These are phyloP conservation scores for Euclidium syriacum DNA, from an alignment of 345 rosid species.

Conservation along the genomic window DNA sequence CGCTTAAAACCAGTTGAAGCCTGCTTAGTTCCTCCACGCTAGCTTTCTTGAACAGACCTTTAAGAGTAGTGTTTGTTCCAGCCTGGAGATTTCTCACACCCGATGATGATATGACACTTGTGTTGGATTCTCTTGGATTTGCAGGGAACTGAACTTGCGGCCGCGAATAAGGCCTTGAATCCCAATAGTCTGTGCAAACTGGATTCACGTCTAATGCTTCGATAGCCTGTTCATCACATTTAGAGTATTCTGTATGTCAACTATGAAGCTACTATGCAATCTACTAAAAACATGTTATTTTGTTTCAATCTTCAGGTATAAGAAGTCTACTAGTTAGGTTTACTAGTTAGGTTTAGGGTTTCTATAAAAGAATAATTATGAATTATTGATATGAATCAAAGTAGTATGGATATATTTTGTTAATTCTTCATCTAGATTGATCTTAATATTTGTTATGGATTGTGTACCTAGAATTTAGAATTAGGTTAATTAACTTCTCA, in stretches of 20 bases:
- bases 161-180: slow-evolving; percentile 85
- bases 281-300: too few species aligned
- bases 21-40: slow-evolving; percentile 52
- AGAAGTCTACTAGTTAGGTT: too few species aligned
- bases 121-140: slow-evolving; percentile 28
- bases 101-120: slow-evolving; percentile 17
- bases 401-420: too few species aligned
- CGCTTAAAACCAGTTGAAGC: slow-evolving; percentile 40
- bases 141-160: slow-evolving; percentile 66
- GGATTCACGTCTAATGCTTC: slow-evolving; percentile 83
- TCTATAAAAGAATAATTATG: too few species aligned
- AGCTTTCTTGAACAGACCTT: slow-evolving; percentile 69
- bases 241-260: background rate
- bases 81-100: slow-evolving; percentile 20
- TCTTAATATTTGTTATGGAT: too few species aligned
- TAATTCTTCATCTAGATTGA: too few species aligned
- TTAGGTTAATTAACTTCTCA: too few species aligned
- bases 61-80: slow-evolving; percentile 39
- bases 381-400: too few species aligned
- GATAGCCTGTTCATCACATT: slow-evolving; percentile 53
- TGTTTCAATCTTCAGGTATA: too few species aligned
- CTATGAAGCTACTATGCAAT: background rate
- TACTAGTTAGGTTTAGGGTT: too few species aligned
- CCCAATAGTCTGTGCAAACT: slow-evolving; percentile 92
- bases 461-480: too few species aligned